phyloP scores from a whole-genome alignment of 768 basidiomycete species.

The Sporobolomyces pararoseus region DNA sequence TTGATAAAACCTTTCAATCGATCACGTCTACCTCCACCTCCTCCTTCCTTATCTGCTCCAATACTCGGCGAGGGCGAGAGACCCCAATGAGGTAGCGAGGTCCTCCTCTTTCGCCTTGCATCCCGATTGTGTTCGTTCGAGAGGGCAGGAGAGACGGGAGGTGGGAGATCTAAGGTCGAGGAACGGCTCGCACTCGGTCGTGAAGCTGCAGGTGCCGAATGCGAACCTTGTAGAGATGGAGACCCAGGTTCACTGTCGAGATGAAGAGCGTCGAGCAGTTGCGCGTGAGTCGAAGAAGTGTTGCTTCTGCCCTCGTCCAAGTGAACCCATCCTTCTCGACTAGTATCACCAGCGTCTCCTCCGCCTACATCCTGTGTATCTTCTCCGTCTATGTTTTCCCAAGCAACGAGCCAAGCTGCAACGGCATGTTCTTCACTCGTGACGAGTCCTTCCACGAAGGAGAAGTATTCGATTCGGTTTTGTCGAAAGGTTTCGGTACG shows the following conservation, averaged over 20 bases:
- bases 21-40: slow-evolving; percentile 16
- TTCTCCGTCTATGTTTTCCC: slow-evolving; percentile 10
- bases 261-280: slow-evolving; percentile 3
- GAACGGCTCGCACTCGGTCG: neutral
- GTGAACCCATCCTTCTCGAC: neutral
- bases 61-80: neutral
- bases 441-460: slow-evolving; percentile 36
- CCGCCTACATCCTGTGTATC: neutral
- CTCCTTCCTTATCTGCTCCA: slow-evolving; percentile 3
- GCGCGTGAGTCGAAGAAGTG: neutral
- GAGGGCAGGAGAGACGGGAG: neutral
- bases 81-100: slow-evolving; percentile 11
- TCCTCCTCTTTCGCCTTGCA: slow-evolving; percentile 4
- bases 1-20: slow-evolving; percentile 32
- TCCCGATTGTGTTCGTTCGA: neutral
- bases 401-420: slow-evolving; percentile 24
- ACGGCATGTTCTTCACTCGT: slow-evolving; percentile 35
- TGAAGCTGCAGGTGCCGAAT: neutral
- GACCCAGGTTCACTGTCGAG: neutral
- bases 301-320: neutral
- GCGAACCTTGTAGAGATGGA: neutral
- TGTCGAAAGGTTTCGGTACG: slow-evolving; percentile 22
- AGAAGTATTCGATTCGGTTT: slow-evolving; percentile 39
- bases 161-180: neutral
- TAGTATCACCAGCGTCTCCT: neutral